Percentiles rank a stretch among this genome's conserved stretches.
phyloP scores from a whole-genome alignment of 2,329 filamentous ascomycete genomes.

The Calonectria pseudoturangicola region DNA sequence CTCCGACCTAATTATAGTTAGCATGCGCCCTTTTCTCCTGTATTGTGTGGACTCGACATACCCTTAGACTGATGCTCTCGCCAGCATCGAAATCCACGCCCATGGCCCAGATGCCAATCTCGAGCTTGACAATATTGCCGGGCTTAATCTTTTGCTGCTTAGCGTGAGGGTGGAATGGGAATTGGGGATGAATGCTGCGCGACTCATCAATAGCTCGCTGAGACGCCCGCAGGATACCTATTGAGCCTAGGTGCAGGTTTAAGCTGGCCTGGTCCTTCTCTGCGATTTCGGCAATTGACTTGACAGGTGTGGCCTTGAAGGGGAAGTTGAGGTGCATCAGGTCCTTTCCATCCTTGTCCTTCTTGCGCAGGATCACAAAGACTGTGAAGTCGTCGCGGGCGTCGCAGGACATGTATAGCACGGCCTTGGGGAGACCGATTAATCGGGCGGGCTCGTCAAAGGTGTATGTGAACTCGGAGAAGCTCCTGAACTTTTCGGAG shows the following conservation, averaged over 20 bases:
- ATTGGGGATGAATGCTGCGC: constrained; percentile 57
- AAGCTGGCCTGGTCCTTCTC: constrained; percentile 61
- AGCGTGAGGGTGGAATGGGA: constrained; percentile 62
- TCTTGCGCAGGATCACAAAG: constrained; percentile 66
- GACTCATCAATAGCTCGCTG: constrained; percentile 61
- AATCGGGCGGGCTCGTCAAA: constrained; percentile 63
- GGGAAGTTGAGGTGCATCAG: constrained; percentile 67
- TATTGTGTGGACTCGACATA: not conserved
- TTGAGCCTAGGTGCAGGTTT: constrained; percentile 64
- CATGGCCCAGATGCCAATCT: constrained; percentile 69
- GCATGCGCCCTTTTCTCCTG: not conserved
- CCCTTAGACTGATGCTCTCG: constrained; percentile 34
- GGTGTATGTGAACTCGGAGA: constrained; percentile 60
- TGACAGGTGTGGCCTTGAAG: constrained; percentile 51
- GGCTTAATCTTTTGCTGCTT: constrained; percentile 62
- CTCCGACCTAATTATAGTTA: constrained; percentile 21
- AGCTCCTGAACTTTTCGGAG: constrained; percentile 47
- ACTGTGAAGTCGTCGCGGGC: constrained; percentile 66
- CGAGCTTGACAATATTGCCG: constrained; percentile 65
- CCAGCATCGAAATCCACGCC: constrained; percentile 65
- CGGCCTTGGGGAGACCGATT: constrained; percentile 67
- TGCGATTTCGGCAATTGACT: constrained; percentile 53
- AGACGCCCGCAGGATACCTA: constrained; percentile 66
- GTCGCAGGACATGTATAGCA: constrained; percentile 66
- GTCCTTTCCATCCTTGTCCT: constrained; percentile 63